A percentile compares a stretch with the other conserved stretches of the same genome.
Evolutionary conservation across 768 basidiomycete species (phyloP).

Genomic region (Termitomyces sp.): DNA sequence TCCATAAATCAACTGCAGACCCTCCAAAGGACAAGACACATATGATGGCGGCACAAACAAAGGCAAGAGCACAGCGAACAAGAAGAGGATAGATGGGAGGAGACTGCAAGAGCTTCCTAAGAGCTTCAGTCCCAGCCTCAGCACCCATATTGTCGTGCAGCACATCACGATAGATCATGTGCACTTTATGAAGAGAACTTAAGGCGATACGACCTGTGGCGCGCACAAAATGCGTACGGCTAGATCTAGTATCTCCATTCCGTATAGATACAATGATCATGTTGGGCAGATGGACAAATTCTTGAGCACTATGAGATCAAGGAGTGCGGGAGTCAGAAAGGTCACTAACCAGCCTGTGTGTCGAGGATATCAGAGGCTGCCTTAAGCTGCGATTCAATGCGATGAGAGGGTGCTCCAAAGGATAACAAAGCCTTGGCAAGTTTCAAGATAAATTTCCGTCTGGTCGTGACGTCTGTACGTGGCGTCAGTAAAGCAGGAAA

Average conservation of each 20-base stretch:
- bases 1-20: conserved; percentile 77
- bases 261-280: conserved; percentile 80
- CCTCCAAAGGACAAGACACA: conserved; percentile 81
- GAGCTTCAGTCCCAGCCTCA: conserved; percentile 60
- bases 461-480: conserved; percentile 35
- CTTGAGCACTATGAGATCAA: conserved; percentile 18
- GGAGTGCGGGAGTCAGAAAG: not conserved
- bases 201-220: conserved; percentile 76
- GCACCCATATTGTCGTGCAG: conserved; percentile 78
- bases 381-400: conserved; percentile 83
- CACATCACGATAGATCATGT: conserved; percentile 80
- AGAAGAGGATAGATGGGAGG: conserved; percentile 65
- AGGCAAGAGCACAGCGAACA: conserved; percentile 68
- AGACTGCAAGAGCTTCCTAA: conserved; percentile 57
- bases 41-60: conserved; percentile 73
- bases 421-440: conserved; percentile 83
- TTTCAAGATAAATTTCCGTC: conserved; percentile 74
- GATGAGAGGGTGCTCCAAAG: conserved; percentile 94
- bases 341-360: conserved; percentile 52
- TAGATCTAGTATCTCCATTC: conserved; percentile 60
- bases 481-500: not conserved
- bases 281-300: conserved; percentile 80
- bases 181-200: conserved; percentile 76
- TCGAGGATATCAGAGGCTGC: conserved; percentile 76
- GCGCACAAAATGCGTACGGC: conserved; percentile 83